Evolutionary conservation across 73 alveolate species (phyloP).

Genomic region (Tetrahymena borealis): DNA sequence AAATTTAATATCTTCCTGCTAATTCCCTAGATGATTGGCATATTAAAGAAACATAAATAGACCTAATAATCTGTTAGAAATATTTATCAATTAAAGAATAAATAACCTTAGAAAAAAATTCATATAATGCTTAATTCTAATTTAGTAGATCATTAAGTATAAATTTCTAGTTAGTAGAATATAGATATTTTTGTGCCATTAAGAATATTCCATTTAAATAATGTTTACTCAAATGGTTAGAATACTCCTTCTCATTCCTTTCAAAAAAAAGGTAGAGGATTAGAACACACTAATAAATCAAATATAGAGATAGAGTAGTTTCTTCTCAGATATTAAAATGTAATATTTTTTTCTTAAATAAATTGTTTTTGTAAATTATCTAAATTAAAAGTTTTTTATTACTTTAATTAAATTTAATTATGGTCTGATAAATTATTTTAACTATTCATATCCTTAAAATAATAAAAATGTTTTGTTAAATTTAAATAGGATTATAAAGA

Average conservation of each 20-base stretch:
- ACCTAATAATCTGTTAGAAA: background rate
- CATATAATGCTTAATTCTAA: background rate
- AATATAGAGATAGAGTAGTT: too few species aligned
- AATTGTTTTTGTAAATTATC: too few species aligned
- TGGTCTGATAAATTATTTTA: too few species aligned
- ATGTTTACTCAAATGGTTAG: background rate
- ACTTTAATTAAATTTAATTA: too few species aligned
- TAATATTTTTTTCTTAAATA: too few species aligned
- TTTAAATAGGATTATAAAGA: background rate
- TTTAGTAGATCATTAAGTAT: background rate
- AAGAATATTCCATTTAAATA: background rate
- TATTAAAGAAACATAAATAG: background rate
- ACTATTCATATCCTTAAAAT: too few species aligned
- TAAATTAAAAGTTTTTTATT: too few species aligned
- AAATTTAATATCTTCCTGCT: background rate
- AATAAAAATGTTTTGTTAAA: too few species aligned
- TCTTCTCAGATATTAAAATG: too few species aligned
- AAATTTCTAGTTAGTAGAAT: background rate
- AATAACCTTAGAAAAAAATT: background rate
- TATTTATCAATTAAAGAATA: background rate
- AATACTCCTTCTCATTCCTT: too few species aligned
- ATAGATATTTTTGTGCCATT: background rate
- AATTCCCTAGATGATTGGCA: background rate
- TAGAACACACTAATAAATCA: too few species aligned
- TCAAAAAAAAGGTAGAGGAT: too few species aligned